Evolutionary conservation across 1,139 yeast genomes (phyloP), one percentile per base, ranked within the genome.

Genomic region (Debaryomyces sp.): DNA sequence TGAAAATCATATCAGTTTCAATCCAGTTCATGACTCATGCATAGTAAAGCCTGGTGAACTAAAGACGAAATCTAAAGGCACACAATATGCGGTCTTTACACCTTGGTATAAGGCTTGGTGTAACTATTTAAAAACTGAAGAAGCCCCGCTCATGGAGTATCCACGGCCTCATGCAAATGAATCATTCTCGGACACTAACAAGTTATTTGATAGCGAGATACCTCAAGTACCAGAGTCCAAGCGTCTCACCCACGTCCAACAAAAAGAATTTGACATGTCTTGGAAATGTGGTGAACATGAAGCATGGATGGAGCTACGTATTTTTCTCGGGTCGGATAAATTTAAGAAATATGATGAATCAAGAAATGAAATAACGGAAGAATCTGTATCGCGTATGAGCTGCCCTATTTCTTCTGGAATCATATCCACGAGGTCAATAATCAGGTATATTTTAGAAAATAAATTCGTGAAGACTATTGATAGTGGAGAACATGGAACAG

Each of bases 101-200:
- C 84, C 84, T 0, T 81, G 80, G 80, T 78, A 69, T 58, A 70
- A 68, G 46, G 70, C 73, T 13, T 81, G 85, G 85, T 57, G 64
- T 4, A 57, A 60, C 6, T 57, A 64, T 43, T 51, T 73, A 29
- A 56, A 65, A 9, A 17, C 33, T 44, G 46, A 23, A 47, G 23
- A 40, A 17, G 30, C 37, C 21, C 17, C 27, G 8, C 17, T 45
- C 6, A n/a, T 5, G 7, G 35, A 23, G 8, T 44, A 24, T 18
- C 40, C 42, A 6, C 23, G 27, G 17, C 47, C 47, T 22, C n/a
- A n/a, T n/a, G 23, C 18, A 2, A 37, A 44, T 22, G 17, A 44
- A 27, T 5, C 34, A n/a, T 9, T 29, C 6, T 7, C 34, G 10
- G 43, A 30, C 17, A 2, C 32, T 6, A 37, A 30, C 13, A 18